Evolutionary conservation across 176 grass and related monocot species (phyloP).

Genomic region (Eragrostis curvula): DNA sequence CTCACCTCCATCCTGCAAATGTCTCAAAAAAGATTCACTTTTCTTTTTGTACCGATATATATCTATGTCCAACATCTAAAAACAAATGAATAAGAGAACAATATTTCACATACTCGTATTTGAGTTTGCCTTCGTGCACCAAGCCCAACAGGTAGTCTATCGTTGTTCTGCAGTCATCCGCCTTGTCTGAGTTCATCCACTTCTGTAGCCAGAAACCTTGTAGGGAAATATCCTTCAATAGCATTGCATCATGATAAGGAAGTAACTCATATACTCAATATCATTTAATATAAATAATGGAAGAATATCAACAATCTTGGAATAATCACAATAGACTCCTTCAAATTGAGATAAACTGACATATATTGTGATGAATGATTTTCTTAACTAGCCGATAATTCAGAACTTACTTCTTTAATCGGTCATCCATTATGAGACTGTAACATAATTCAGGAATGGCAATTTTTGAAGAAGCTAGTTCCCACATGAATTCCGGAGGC

Average conservation of each 20-base stretch:
- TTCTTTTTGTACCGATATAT: too few species aligned
- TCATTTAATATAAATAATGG: not conserved
- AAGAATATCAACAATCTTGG: not conserved
- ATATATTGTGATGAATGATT: not conserved
- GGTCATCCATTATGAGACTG: not conserved
- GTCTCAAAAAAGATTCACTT: too few species aligned
- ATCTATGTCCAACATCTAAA: not conserved
- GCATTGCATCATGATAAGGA: not conserved
- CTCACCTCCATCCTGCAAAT: too few species aligned
- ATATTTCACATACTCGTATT: slow-evolving; percentile 66
- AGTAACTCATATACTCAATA: not conserved
- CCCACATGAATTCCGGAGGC: not conserved
- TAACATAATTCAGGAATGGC: not conserved
- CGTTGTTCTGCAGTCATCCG: slow-evolving; percentile 62
- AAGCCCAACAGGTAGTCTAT: slow-evolving; percentile 71
- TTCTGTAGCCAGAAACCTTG: slow-evolving; percentile 86
- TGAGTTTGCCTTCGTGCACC: slow-evolving; percentile 68
- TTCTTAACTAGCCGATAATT: not conserved
- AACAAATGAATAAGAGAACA: not conserved
- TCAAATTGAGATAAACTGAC: slow-evolving; percentile 10
- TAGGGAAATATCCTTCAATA: slow-evolving; percentile 69
- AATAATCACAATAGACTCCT: not conserved
- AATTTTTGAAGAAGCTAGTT: slow-evolving; percentile 19
- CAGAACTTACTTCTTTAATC: not conserved
- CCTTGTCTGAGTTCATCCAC: slow-evolving; percentile 70